Evolutionary conservation across 1,284 basidiomycete genomes (phyloP).

Genomic region (Hemileia vastatrix): DNA sequence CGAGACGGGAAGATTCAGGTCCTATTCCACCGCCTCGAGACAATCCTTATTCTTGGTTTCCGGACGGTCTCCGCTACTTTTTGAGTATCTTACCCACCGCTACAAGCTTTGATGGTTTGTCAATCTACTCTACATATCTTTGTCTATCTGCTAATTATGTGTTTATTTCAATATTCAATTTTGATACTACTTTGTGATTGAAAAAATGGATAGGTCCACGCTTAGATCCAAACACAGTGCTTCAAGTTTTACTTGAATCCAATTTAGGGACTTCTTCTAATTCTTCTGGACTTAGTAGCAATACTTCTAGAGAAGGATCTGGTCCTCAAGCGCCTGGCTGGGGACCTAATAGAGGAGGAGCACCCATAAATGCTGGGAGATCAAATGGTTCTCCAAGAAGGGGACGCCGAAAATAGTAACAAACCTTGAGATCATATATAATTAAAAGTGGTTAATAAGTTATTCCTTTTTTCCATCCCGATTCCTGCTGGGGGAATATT

Average conservation of each 20-base stretch:
- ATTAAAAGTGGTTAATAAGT: not conserved
- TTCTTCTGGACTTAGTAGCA: not conserved
- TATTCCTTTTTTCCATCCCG: not conserved
- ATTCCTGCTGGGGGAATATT: not conserved
- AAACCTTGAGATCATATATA: not conserved
- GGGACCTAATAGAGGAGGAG: conserved; percentile 17
- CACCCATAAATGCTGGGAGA: not conserved
- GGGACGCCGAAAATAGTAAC: conserved; percentile 16
- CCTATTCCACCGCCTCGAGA: not conserved
- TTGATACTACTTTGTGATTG: not conserved
- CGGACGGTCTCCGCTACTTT: conserved; percentile 68
- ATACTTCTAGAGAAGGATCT: not conserved
- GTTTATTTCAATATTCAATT: not conserved
- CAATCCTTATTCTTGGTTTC: conserved; percentile 46
- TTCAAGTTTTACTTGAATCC: conserved; percentile 18
- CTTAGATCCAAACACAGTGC: conserved; percentile 14
- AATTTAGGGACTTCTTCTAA: conserved; percentile 1
- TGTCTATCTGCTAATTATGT: too few relatives aligned
- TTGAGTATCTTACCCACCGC: conserved; percentile 64
- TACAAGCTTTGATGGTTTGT: conserved; percentile 67
- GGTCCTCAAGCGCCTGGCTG: conserved; percentile 3
- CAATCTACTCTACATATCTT: too few relatives aligned
- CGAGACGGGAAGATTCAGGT: conserved; percentile 1
- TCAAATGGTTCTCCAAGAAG: conserved; percentile 3
- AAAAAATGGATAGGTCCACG: conserved; percentile 10